These are phyloP conservation scores for Pleurotus salmoneostramineus DNA, from an alignment of 768 basidiomycete genomes.

Conservation along the genomic window DNA sequence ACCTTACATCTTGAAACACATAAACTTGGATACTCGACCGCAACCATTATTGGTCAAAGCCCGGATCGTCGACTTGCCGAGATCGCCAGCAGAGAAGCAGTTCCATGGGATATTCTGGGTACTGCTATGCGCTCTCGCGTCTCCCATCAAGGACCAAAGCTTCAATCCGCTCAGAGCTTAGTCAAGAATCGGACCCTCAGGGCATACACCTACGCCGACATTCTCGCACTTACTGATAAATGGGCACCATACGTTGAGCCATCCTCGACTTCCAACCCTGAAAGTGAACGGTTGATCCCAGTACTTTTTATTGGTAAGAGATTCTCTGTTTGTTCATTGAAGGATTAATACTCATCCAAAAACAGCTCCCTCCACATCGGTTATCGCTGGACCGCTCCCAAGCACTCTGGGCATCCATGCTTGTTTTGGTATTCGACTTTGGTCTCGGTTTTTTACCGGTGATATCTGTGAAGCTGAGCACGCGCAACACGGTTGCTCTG, in stretches of 20 bases:
- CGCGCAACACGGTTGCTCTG: background rate
- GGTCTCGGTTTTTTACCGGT: background rate
- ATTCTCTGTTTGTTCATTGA: no score
- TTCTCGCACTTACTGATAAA: background rate
- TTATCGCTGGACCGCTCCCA: background rate
- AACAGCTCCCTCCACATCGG: background rate
- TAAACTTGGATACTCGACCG: background rate
- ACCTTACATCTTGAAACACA: background rate
- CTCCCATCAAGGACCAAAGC: background rate
- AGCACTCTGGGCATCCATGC: background rate
- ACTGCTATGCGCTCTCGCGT: background rate
- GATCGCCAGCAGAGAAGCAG: background rate
- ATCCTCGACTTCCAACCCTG: no score
- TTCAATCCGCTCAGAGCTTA: no score
- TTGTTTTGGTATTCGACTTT: background rate
- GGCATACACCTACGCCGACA: background rate
- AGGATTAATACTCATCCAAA: no score
- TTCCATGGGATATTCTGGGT: background rate
- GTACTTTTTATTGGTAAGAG: background rate
- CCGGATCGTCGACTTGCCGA: background rate
- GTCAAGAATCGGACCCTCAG: background rate
- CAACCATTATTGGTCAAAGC: background rate
- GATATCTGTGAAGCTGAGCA: background rate
- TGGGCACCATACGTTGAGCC: background rate
- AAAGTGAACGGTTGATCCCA: background rate